These are phyloP conservation scores for Blastomyces percursus DNA, from an alignment of 2,329 filamentous ascomycete genomes.

Conservation along the genomic window DNA sequence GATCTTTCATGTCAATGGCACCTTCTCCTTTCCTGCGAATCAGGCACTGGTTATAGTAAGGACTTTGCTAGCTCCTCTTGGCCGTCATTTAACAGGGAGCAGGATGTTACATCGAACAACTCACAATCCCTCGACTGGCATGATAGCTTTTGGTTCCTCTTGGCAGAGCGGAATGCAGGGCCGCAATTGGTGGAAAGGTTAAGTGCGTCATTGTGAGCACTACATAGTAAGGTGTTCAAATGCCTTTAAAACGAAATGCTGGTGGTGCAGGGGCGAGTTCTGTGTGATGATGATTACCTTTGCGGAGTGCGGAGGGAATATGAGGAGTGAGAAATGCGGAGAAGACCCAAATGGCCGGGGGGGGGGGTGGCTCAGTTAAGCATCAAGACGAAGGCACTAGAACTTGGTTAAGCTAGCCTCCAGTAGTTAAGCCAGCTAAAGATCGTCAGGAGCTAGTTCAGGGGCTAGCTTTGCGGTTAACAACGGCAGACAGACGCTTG, in stretches of 20 bases:
- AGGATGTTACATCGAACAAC: not conserved
- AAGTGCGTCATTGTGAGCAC: not conserved
- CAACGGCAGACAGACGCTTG: not conserved
- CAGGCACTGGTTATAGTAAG: not conserved
- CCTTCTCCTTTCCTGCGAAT: not conserved
- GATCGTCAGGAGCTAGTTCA: not conserved
- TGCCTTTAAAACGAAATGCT: not conserved
- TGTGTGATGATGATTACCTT: no score
- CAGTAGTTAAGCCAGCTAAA: no score
- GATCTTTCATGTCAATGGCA: not conserved
- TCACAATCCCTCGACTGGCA: not conserved
- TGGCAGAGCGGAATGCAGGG: not conserved
- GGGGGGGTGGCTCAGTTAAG: not conserved
- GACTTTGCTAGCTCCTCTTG: not conserved
- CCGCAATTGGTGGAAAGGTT: not conserved
- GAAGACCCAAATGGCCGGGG: not conserved
- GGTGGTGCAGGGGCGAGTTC: not conserved
- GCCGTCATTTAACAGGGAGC: not conserved
- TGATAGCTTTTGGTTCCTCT: not conserved
- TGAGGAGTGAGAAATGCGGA: not conserved
- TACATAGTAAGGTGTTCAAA: no score
- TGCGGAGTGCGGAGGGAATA: no score
- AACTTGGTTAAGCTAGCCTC: no score
- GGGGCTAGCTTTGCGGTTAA: not conserved
- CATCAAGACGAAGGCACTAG: not conserved